Evolutionary conservation across 2,329 filamentous ascomycete genomes (phyloP), one percentile per base, ranked within the genome.

Genomic region (Xylariaceae sp.): DNA sequence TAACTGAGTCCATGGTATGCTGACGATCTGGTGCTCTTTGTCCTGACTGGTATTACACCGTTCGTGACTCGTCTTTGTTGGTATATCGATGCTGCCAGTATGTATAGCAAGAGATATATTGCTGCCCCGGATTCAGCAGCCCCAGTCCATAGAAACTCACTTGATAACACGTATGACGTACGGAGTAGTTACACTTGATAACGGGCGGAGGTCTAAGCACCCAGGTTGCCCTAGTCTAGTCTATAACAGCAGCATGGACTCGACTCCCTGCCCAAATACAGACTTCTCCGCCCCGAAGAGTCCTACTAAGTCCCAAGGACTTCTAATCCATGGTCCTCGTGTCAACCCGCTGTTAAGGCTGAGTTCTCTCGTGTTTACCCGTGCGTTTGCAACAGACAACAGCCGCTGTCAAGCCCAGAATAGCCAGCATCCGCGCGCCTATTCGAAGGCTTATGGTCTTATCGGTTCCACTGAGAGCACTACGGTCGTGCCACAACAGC

Each of bases 361-460:
- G 26, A 36, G 26, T 18, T 47, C 32, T 29, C 41, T 41, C 36
- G 16, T 21, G 21, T 29, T 45, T 18, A 49, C 42, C 47, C 42
- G 29, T 46, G 26, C 19, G 21, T 43, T 19, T 22, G 10, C 12
- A 51, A 13, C 9, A 15, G 32, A 12, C 32, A 40, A 43, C 39
- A 26, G 21, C 49, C n/a, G 30, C 26, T 18, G 50, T 49, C 37
- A 56, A n/a, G 49, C 43, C 50, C 18, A 39, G 47, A 39, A 40
- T 21, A 22, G 43, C 48, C 39, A 54, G 51, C 56, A 63, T 51
- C 56, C 61, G 62, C 64, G 63, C 63, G 64, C 53, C 53, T 65
- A 56, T 63, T 58, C 49, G 53, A 53, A 13, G n/a, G 37, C 30
- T 53, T 16, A 32, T 29, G n/a, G 22, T 47, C 37, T 51, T 50